Evolutionary conservation across 179 eudicot species (phyloP).

Genomic region (Gypsophila paniculata): DNA sequence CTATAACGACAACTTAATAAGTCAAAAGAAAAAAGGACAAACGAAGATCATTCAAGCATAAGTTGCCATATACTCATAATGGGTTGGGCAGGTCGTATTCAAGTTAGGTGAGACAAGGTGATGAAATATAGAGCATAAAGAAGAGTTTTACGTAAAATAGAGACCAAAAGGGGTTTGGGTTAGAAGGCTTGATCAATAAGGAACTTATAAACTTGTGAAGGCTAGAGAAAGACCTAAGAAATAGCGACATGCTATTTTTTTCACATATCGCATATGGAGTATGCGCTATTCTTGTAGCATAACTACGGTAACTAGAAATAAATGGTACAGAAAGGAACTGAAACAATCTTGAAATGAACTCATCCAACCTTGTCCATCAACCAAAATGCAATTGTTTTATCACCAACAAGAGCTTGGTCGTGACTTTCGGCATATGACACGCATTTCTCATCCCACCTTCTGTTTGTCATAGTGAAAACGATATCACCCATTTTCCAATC

Average conservation of each 20-base stretch:
- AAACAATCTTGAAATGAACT: constrained; percentile 1
- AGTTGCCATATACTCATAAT: too few species aligned
- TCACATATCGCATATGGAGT: too few species aligned
- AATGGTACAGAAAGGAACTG: neutral
- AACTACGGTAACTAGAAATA: constrained; percentile 8
- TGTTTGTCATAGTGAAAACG: constrained; percentile 68
- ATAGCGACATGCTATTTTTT: neutral
- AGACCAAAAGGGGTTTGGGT: too few species aligned
- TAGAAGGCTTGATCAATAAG: too few species aligned
- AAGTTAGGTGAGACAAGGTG: too few species aligned
- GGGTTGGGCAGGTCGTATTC: too few species aligned
- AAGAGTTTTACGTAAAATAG: too few species aligned
- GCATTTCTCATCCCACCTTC: constrained; percentile 95
- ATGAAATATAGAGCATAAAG: too few species aligned
- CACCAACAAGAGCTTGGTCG: constrained; percentile 98
- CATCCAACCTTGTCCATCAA: constrained; percentile 93
- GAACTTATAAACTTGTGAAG: too few species aligned
- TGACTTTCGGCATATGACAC: constrained; percentile 95
- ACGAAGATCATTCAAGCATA: too few species aligned
- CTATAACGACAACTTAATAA: too few species aligned
- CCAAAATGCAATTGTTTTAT: constrained; percentile 99
- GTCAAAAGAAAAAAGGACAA: too few species aligned
- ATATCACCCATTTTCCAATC: constrained; percentile 97
- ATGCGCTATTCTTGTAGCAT: neutral
- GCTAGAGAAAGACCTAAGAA: neutral